A percentile compares a stretch with the other conserved stretches of the same genome.
These are phyloP conservation scores for Punica granatum DNA, from an alignment of 345 rosid genomes.

Conservation along the genomic window DNA sequence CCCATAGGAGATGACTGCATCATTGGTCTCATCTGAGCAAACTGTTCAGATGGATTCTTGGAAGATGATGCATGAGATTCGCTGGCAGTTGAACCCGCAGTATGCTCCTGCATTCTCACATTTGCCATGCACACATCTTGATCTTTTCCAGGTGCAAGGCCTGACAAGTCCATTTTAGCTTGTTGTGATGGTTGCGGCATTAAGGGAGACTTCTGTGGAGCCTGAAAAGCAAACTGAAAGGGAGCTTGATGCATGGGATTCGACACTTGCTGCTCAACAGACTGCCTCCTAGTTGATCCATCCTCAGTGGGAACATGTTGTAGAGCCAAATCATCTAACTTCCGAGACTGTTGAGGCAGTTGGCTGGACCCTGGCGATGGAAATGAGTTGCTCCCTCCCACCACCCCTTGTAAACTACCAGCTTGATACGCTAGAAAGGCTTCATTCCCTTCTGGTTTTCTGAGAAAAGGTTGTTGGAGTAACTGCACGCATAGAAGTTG, in stretches of 20 bases:
- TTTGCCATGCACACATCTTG: constrained; percentile 55
- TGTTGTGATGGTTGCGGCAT: constrained; percentile 54
- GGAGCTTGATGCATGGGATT: constrained; percentile 85
- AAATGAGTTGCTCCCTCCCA: constrained; percentile 59
- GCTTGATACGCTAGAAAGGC: constrained; percentile 67
- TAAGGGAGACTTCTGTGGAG: constrained; percentile 52
- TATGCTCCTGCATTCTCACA: constrained; percentile 74
- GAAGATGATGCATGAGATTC: constrained; percentile 81
- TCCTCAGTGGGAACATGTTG: constrained; percentile 70
- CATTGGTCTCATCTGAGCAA: constrained; percentile 44
- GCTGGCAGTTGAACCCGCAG: constrained; percentile 62
- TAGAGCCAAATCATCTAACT: constrained; percentile 66
- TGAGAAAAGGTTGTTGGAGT: constrained; percentile 52
- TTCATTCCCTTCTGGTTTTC: constrained; percentile 76
- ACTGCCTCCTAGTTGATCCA: constrained; percentile 50
- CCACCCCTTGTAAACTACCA: constrained; percentile 60
- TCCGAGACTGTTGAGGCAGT: constrained; percentile 70
- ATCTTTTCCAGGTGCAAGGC: constrained; percentile 51
- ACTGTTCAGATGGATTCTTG: constrained; percentile 57
- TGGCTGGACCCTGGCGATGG: constrained; percentile 71
- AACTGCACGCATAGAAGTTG: constrained; percentile 31
- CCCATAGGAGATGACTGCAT: constrained; percentile 47
- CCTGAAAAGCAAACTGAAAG: constrained; percentile 68
- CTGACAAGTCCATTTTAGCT: constrained; percentile 67
- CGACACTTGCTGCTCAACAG: constrained; percentile 51